Percentiles rank a stretch among this genome's conserved stretches.
These are phyloP conservation scores for Geranomyces variabilis DNA, from an alignment of 192 early-diverging fungal genomes.

Conservation along the genomic window DNA sequence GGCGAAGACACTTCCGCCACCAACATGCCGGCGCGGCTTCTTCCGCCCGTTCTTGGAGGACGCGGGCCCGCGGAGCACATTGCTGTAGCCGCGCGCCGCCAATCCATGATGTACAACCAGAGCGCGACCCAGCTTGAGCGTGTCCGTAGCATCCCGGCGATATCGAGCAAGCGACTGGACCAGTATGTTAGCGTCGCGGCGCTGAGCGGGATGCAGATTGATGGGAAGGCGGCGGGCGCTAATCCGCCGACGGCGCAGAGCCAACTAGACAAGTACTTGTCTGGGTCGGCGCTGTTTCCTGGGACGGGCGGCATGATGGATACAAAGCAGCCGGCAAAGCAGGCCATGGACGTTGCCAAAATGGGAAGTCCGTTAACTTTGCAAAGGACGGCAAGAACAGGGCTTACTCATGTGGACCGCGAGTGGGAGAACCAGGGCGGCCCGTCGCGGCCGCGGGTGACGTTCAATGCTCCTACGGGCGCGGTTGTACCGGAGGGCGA, in stretches of 20 bases:
- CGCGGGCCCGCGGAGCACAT: background rate
- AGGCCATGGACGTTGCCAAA: conserved; percentile 30
- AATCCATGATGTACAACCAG: background rate
- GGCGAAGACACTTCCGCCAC: background rate
- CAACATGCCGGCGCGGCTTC: background rate
- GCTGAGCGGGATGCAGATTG: conserved; percentile 1
- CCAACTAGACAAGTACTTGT: conserved; percentile 19
- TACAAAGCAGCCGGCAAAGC: conserved; percentile 17
- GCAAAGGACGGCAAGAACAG: conserved; percentile 13
- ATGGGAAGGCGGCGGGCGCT: background rate
- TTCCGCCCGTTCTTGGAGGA: background rate
- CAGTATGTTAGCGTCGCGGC: conserved; percentile 17
- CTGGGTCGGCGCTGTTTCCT: background rate
- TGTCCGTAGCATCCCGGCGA: conserved; percentile 16
- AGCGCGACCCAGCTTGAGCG: conserved; percentile 9
- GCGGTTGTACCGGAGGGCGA: background rate
- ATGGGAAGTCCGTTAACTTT: conserved; percentile 38
- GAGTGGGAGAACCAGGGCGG: conserved; percentile 6
- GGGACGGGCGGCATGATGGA: conserved; percentile 18
- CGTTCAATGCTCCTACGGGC: background rate
- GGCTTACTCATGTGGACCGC: conserved; percentile 23
- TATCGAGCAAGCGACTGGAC: conserved; percentile 2
- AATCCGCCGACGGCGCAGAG: background rate
- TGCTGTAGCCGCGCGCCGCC: background rate
- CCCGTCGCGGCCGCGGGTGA: background rate